Evolutionary conservation across 805 yeast genomes (phyloP).

Genomic region (Ogataea nonfermentans): DNA sequence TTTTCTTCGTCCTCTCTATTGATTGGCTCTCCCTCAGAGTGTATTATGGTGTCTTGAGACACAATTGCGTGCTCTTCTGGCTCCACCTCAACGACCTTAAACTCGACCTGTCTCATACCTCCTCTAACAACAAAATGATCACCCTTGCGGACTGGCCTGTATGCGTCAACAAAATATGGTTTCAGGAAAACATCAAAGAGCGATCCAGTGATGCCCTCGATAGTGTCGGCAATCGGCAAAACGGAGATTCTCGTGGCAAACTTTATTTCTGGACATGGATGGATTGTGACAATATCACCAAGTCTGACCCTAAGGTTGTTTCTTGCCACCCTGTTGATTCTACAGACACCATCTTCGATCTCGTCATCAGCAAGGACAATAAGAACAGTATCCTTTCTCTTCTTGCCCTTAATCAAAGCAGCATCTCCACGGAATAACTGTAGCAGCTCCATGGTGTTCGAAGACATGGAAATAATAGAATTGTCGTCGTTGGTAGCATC

Average conservation of each 20-base stretch:
- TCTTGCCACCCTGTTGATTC: slow-evolving; percentile 94
- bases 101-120: slow-evolving; percentile 99
- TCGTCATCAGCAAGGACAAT: slow-evolving; percentile 96
- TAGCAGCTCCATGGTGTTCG: slow-evolving; percentile 90
- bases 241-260: slow-evolving; percentile 94
- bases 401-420: slow-evolving; percentile 95
- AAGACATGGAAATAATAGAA: slow-evolving; percentile 92
- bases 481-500: slow-evolving; percentile 97
- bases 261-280: slow-evolving; percentile 97
- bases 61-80: slow-evolving; percentile 97
- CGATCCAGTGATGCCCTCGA: slow-evolving; percentile 96
- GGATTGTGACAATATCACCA: slow-evolving; percentile 88
- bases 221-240: slow-evolving; percentile 95
- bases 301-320: slow-evolving; percentile 90
- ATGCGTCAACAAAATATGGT: slow-evolving; percentile 98
- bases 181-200: slow-evolving; percentile 93
- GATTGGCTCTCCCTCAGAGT: slow-evolving; percentile 98
- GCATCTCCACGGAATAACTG: slow-evolving; percentile 98
- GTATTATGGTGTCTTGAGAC: slow-evolving; percentile 97
- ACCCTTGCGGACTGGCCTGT: slow-evolving; percentile 97
- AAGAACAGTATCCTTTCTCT: slow-evolving; percentile 94
- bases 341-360: slow-evolving; percentile 90
- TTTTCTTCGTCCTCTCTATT: slow-evolving; percentile 98
- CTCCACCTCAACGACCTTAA: slow-evolving; percentile 96
- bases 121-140: slow-evolving; percentile 96